Evolutionary conservation across 208 protist genomes (phyloP), one percentile per base, ranked within the genome.

Genomic region (Trypanosoma vivax): DNA sequence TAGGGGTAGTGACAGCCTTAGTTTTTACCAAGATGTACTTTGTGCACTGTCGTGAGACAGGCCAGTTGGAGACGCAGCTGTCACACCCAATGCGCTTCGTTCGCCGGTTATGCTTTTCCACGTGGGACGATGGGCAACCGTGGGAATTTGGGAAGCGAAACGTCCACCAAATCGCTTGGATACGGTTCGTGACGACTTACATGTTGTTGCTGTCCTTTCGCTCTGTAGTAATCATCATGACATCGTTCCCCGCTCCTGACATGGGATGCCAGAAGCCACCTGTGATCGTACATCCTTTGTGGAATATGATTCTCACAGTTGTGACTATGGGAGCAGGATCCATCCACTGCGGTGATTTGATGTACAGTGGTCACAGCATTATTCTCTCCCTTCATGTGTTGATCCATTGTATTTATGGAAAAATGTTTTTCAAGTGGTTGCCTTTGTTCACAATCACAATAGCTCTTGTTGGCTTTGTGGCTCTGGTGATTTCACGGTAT

Each of bases 361-460:
- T 95, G 78, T 95, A 90, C 60, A 89, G 79, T 45, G 88, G 88
- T 5, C 88, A 95, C 71, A 92, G 84, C 1, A 85, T 95, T 53
- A 89, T 83, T 37, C 48, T 92, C 23, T 77, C 61, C n/a, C 50
- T 90, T 18, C 58, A 69, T 40, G 54, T 72, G 21, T 63, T 70
- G 50, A 21, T 83, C 4, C 41, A 74, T 1, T 88, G 76, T 70
- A 58, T 72, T 18, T 94, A 91, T 73, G 76, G 87, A 23, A 37
- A 48, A 2, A 78, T 78, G 40, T 23, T 92, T 24, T 76, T 87
- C 51, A 70, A 34, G 56, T 50, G 27, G 1, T 70, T 63, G 25
- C 61, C 40, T 27, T 49, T 52, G 1, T 1, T 70, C 2, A 29
- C 39, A 0, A 27, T 64, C 2, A 14, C 70, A 2, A 34, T 94